Base-by-base conservation (phyloP, 352 stramenopile genomes). In the Pythium angustatum region DNA sequence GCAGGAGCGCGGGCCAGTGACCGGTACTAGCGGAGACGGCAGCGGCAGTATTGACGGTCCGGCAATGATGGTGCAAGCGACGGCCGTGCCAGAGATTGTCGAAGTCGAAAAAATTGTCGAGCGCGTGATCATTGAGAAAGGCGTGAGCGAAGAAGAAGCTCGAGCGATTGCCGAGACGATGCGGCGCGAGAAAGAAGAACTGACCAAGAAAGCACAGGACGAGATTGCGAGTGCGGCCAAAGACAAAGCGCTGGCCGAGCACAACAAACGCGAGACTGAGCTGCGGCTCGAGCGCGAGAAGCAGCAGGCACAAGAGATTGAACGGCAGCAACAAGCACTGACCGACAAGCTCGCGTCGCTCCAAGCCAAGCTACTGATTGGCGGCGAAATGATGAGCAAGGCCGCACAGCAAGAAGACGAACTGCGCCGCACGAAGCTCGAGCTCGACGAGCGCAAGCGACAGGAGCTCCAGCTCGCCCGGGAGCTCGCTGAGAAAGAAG, bases 321-420 rank as follows among this genome's bases (percentile, higher is more conserved):
- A 85, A 45, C 56, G 56, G 8, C 78, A 97, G 57, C 85, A 95
- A 55, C 76, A 93, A 15, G 75, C 82, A 30, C 66, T 98, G 10
- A 64, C 93, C 41, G 78, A 91, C 19, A 94, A 98, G 68, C 77
- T 99, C 12, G 77, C 90, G 38, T 88, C 83, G 12, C 90, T 98
- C 68, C 90, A 99, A 68, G 88, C 80, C 6, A 97, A 98, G 62
- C 62, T 97, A 34, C 69, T 94, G 5, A 83, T 97, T 47, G 96
- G 96, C 31, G 96, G 96, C 33, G 83, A 97, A 55, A 97, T 98
- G 66, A 96, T 98, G 63, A 93, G 91, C 51, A 98, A 97, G 69
- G 93, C 96, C 5, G 88, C 93, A 3, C 93, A 98, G 63, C 96
- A 99, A 57, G 93, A 99, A 73, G 88, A 96, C 48, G 89, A 98